Percentiles rank a stretch among this genome's conserved stretches.
Evolutionary conservation across 1,284 basidiomycete species (phyloP).

Genomic region (Microbotryomycetes sp.): DNA sequence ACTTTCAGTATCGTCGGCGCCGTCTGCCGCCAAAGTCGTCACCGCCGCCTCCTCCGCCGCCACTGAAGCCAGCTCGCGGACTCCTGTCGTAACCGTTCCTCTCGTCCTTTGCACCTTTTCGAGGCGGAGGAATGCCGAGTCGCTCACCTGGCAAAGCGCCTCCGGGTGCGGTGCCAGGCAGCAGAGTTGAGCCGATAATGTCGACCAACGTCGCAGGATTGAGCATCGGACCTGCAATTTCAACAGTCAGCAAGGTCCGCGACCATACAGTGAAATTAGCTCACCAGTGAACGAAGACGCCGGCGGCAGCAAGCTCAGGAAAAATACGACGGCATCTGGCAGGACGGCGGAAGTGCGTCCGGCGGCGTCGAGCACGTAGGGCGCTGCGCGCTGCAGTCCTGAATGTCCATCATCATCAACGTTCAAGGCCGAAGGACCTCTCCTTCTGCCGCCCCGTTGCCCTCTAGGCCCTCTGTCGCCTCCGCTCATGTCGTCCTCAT

Average conservation of each 20-base stretch:
- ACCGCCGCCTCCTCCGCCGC: neutral
- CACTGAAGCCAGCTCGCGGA: neutral
- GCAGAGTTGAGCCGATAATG: slow-evolving; percentile 25
- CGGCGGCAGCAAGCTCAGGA: slow-evolving; percentile 67
- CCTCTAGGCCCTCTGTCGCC: neutral
- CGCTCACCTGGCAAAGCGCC: slow-evolving; percentile 27
- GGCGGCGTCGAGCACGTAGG: slow-evolving; percentile 26
- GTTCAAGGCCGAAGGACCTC: slow-evolving; percentile 43
- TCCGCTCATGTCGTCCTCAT: neutral
- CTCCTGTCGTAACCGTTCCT: neutral
- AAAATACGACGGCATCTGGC: slow-evolving; percentile 68
- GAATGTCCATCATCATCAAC: slow-evolving; percentile 42
- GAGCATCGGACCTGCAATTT: slow-evolving; percentile 19
- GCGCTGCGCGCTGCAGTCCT: slow-evolving; percentile 31
- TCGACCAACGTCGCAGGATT: slow-evolving; percentile 29
- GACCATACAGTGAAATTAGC: slow-evolving; percentile 41
- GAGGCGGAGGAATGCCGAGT: slow-evolving; percentile 27
- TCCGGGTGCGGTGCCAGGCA: slow-evolving; percentile 28
- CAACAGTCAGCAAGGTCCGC: neutral
- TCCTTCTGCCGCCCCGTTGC: slow-evolving; percentile 27
- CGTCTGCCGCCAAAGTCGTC: neutral
- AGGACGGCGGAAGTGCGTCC: slow-evolving; percentile 40
- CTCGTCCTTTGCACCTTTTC: neutral
- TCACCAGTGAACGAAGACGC: slow-evolving; percentile 69
- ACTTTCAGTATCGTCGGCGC: neutral